These are phyloP conservation scores for Hevea brasiliensis DNA, from an alignment of 345 rosid genomes.

Conservation along the genomic window DNA sequence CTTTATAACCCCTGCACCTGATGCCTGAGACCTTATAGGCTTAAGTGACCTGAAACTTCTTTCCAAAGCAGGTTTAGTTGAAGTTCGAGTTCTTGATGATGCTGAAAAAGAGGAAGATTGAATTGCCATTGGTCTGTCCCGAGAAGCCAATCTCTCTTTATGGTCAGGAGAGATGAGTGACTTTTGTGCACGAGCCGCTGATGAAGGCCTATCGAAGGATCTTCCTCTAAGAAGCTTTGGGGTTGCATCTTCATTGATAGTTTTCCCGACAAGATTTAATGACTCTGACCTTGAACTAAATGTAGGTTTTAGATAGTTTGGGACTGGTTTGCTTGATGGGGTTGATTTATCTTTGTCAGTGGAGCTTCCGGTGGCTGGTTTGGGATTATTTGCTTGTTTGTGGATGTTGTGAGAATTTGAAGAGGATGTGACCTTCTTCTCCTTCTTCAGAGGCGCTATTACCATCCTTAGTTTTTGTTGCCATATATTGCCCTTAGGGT, in stretches of 20 bases:
- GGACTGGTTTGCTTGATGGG: conserved; percentile 27
- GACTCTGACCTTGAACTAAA: conserved; percentile 48
- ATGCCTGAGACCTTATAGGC: conserved; percentile 25
- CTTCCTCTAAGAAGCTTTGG: conserved; percentile 58
- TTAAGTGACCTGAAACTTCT: conserved; percentile 36
- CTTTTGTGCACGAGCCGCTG: conserved; percentile 42
- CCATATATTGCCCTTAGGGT: conserved; percentile 43
- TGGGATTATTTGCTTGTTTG: conserved; percentile 27
- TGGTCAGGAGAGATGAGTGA: conserved; percentile 41
- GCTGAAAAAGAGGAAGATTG: conserved; percentile 39
- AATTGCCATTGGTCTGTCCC: conserved; percentile 31
- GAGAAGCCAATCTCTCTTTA: conserved; percentile 28
- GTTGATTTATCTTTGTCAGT: neutral
- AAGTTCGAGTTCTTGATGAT: conserved; percentile 12
- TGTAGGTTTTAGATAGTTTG: conserved; percentile 65
- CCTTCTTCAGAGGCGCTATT: conserved; percentile 33
- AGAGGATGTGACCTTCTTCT: conserved; percentile 38
- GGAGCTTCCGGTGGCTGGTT: neutral
- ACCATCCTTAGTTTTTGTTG: conserved; percentile 28
- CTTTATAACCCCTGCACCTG: conserved; percentile 15
- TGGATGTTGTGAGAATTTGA: conserved; percentile 20
- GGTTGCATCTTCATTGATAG: conserved; percentile 27
- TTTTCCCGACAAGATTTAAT: conserved; percentile 38
- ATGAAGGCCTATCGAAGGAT: conserved; percentile 72
- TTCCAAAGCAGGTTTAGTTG: conserved; percentile 26